These are phyloP conservation scores for Phylloporus sp. DNA, from an alignment of 1,284 basidiomycete genomes.

Conservation along the genomic window DNA sequence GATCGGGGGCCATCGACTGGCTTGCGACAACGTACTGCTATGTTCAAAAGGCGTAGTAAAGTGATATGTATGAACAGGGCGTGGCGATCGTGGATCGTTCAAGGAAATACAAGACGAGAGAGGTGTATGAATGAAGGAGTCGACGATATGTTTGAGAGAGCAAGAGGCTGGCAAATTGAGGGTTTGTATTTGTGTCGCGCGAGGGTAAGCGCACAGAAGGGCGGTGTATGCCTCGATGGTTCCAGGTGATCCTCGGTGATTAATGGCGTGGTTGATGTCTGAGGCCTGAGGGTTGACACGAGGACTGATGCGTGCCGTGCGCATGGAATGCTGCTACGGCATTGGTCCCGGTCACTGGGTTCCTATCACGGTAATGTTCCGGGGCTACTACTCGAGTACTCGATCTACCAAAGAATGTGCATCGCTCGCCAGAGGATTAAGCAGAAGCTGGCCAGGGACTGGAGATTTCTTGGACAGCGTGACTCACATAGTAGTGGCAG, in stretches of 20 bases:
- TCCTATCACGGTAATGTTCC: conserved; percentile 18
- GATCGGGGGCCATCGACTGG: conserved; percentile 21
- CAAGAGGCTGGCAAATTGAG: conserved; percentile 1
- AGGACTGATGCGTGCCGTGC: conserved; percentile 20
- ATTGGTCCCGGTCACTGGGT: conserved; percentile 5
- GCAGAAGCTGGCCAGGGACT: background rate
- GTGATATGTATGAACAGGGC: background rate
- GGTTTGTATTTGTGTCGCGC: conserved; percentile 29
- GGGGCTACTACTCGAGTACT: background rate
- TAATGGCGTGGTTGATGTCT: conserved; percentile 21
- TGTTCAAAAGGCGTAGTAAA: conserved; percentile 8
- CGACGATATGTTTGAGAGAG: conserved; percentile 9
- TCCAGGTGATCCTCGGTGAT: conserved; percentile 32
- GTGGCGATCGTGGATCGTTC: background rate
- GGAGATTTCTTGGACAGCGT: background rate
- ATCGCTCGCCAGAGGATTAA: background rate
- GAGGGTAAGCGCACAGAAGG: conserved; percentile 5
- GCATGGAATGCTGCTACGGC: conserved; percentile 16
- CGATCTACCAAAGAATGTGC: background rate
- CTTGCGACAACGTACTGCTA: conserved; percentile 21
- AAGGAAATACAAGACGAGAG: conserved; percentile 4
- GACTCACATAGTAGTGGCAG: background rate
- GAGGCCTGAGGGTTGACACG: conserved; percentile 25
- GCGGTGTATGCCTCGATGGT: conserved; percentile 24
- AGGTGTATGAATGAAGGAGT: background rate